These are phyloP conservation scores for Aspergillus sclerotiicarbonarius DNA, from an alignment of 495 filamentous ascomycete genomes.

Conservation along the genomic window DNA sequence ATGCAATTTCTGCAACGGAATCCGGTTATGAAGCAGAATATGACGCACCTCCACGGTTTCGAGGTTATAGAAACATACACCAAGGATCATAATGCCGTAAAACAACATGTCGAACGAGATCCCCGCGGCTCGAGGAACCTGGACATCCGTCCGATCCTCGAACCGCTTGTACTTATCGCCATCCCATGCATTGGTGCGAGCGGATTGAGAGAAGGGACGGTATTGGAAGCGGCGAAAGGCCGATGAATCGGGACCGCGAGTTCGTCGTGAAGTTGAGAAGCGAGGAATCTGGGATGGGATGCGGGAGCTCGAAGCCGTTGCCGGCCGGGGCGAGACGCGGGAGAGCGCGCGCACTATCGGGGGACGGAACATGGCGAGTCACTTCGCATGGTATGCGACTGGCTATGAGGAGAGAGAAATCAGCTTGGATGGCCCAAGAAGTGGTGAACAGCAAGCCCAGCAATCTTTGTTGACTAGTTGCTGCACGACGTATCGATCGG, in stretches of 20 bases:
- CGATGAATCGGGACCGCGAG: neutral
- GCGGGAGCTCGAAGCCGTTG: neutral
- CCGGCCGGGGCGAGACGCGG: constrained; percentile 1
- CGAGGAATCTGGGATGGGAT: constrained; percentile 2
- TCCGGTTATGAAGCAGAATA: neutral
- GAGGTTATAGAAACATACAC: constrained; percentile 69
- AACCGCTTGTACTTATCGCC: constrained; percentile 35
- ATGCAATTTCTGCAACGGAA: neutral
- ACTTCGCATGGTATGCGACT: constrained; percentile 8
- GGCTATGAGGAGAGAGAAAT: neutral
- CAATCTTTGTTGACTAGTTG: neutral
- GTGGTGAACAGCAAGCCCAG: neutral
- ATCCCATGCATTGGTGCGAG: constrained; percentile 11
- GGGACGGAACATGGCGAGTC: constrained; percentile 15
- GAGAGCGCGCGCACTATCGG: constrained; percentile 12
- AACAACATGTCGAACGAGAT: too few species aligned
- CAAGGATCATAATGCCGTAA: constrained; percentile 30
- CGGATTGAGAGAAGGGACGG: constrained; percentile 24
- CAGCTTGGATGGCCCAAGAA: neutral
- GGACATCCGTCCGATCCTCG: constrained; percentile 10
- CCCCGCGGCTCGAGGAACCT: too few species aligned
- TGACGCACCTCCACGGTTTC: constrained; percentile 67
- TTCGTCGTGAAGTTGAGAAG: neutral
- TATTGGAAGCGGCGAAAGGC: neutral
- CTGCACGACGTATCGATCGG: too few species aligned